phyloP scores from a whole-genome alignment of 2,329 filamentous ascomycete genomes.

The Tolypocladium capitatum region DNA sequence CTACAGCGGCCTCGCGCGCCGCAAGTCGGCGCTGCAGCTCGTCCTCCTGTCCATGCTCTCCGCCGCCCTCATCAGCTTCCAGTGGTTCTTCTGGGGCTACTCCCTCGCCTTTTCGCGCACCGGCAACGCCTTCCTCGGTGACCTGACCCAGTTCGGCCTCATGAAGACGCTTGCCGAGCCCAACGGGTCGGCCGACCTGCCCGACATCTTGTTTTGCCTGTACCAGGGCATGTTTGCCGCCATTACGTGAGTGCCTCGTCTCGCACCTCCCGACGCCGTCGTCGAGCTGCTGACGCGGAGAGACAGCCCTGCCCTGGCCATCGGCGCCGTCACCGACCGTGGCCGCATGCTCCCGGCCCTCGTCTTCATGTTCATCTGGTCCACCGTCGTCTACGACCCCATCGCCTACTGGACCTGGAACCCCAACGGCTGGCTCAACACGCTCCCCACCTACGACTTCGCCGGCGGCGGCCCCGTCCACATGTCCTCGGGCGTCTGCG shows the following conservation, averaged over 20 bases:
- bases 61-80: slow-evolving; percentile 66
- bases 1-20: slow-evolving; percentile 78
- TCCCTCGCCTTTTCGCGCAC: slow-evolving; percentile 73
- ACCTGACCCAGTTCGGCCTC: slow-evolving; percentile 70
- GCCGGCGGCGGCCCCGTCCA: slow-evolving; percentile 65
- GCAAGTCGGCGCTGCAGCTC: slow-evolving; percentile 78
- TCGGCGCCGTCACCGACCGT: slow-evolving; percentile 47
- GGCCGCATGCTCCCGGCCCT: slow-evolving; percentile 48
- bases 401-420: slow-evolving; percentile 74
- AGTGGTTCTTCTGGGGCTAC: slow-evolving; percentile 96
- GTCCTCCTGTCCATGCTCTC: slow-evolving; percentile 79
- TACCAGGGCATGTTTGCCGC: slow-evolving; percentile 85
- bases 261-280: background rate
- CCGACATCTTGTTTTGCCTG: slow-evolving; percentile 72
- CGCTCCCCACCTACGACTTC: slow-evolving; percentile 58
- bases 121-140: slow-evolving; percentile 65
- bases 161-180: slow-evolving; percentile 64
- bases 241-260: slow-evolving; percentile 55
- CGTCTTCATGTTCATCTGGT: slow-evolving; percentile 58
- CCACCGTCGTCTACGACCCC: slow-evolving; percentile 58
- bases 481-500: slow-evolving; percentile 58
- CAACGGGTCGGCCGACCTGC: slow-evolving; percentile 57
- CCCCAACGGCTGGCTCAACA: slow-evolving; percentile 55
- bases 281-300: background rate
- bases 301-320: slow-evolving; percentile 39